Evolutionary conservation across 2,329 filamentous ascomycete species (phyloP).

Genomic region (Fusarium sp.): DNA sequence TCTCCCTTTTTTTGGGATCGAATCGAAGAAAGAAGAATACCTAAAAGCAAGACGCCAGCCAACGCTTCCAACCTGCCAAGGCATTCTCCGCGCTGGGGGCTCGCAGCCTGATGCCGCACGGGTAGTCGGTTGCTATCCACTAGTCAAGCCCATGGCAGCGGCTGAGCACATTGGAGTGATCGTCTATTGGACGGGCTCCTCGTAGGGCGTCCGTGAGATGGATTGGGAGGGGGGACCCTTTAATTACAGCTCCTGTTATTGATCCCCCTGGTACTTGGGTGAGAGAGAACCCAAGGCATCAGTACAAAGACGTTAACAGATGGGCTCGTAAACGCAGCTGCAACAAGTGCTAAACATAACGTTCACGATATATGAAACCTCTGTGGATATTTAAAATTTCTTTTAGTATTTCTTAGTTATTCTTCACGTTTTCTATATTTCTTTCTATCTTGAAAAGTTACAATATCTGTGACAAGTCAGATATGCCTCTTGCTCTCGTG

Average conservation of each 20-base stretch:
- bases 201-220: slow-evolving; percentile 25
- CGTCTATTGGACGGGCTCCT: slow-evolving; percentile 24
- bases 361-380: too few species aligned
- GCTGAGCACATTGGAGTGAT: slow-evolving; percentile 1
- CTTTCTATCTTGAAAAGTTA: rapidly evolving
- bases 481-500: neutral
- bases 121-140: slow-evolving; percentile 29
- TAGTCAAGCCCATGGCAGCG: slow-evolving; percentile 14
- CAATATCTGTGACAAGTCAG: neutral
- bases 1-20: neutral
- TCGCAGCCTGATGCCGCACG: slow-evolving; percentile 17
- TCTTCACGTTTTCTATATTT: neutral
- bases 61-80: slow-evolving; percentile 8
- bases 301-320: neutral
- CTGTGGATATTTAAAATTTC: too few species aligned
- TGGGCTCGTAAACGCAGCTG: neutral
- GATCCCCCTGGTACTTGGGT: neutral
- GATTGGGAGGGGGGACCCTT: slow-evolving; percentile 26
- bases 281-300: neutral
- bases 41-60: slow-evolving; percentile 7
- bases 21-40: neutral
- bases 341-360: neutral
- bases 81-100: slow-evolving; percentile 9
- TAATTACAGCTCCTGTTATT: slow-evolving; percentile 35
- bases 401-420: neutral